A percentile compares a stretch with the other conserved stretches of the same genome.
Conservation (phyloP, 768 basidiomycete species). For the Sarcodon aspratus region DNA sequence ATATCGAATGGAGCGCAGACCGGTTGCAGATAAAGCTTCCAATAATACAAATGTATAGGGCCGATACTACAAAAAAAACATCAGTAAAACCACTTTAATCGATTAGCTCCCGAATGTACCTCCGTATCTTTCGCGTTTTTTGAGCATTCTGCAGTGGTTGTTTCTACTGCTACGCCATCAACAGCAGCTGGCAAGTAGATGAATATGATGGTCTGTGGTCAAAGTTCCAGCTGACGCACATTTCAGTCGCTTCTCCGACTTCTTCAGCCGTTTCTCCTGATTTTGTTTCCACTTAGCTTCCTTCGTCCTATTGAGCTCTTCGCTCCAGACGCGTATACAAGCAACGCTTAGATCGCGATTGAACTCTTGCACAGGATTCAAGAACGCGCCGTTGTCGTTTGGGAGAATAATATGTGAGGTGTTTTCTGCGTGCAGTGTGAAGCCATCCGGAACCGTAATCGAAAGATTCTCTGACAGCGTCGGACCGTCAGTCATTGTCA, state of each 20-base stretch:
- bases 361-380: constrained; percentile 98
- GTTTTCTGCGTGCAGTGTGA: constrained; percentile 73
- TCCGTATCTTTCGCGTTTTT: constrained; percentile 4
- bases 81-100: neutral
- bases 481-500: too few relatives aligned
- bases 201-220: neutral
- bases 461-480: constrained; percentile 4
- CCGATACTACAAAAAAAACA: constrained; percentile 28
- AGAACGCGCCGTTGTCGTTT: constrained; percentile 71
- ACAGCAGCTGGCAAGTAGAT: neutral
- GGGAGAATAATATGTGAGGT: constrained; percentile 71
- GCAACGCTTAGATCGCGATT: constrained; percentile 92
- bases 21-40: constrained; percentile 93
- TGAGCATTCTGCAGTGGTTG: neutral
- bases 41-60: constrained; percentile 68
- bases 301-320: constrained; percentile 53
- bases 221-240: constrained; percentile 20
- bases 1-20: constrained; percentile 91
- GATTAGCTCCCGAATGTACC: constrained; percentile 2
- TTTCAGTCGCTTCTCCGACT: constrained; percentile 28
- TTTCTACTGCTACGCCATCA: neutral
- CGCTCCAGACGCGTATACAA: constrained; percentile 83
- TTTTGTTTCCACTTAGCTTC: constrained; percentile 44
- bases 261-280: constrained; percentile 35
- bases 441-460: constrained; percentile 55